phyloP scores from a whole-genome alignment of 2,329 filamentous ascomycete species.

The Bipolaris zeicola region DNA sequence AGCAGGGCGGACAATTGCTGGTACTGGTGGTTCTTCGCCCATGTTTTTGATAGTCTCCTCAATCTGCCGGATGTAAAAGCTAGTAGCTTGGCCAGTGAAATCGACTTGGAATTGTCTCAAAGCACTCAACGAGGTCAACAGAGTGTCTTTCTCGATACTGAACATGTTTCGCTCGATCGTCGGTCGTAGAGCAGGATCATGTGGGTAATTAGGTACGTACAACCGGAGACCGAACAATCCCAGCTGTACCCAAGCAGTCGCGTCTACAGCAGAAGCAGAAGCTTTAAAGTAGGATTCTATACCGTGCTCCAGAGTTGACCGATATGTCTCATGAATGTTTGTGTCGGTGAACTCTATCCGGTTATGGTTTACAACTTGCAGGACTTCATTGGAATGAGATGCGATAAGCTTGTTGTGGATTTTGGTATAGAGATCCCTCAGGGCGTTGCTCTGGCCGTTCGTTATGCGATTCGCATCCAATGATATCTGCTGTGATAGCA shows the following conservation, averaged over 20 bases:
- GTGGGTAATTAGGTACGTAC: conserved; percentile 84
- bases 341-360: conserved; percentile 17
- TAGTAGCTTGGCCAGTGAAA: conserved; percentile 72
- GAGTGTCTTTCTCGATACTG: conserved; percentile 59
- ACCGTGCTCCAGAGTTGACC: conserved; percentile 31
- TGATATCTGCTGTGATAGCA: conserved; percentile 46
- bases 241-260: conserved; percentile 72
- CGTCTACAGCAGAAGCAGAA: conserved; percentile 34
- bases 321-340: conserved; percentile 40
- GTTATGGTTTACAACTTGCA: conserved; percentile 2
- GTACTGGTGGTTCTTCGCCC: conserved; percentile 68
- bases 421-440: conserved; percentile 36
- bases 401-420: conserved; percentile 28
- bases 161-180: conserved; percentile 68
- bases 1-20: conserved; percentile 73
- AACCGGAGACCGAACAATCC: conserved; percentile 75
- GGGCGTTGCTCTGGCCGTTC: conserved; percentile 32
- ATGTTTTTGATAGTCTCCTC: conserved; percentile 66
- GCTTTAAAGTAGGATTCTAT: conserved; percentile 19
- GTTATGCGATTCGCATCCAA: conserved; percentile 44
- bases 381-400: conserved; percentile 28
- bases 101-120: conserved; percentile 68
- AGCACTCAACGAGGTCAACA: conserved; percentile 64
- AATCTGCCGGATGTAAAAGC: conserved; percentile 68
- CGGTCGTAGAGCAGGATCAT: conserved; percentile 73